Base-by-base conservation (phyloP, 345 rosid species). In the Populus deltoides region DNA sequence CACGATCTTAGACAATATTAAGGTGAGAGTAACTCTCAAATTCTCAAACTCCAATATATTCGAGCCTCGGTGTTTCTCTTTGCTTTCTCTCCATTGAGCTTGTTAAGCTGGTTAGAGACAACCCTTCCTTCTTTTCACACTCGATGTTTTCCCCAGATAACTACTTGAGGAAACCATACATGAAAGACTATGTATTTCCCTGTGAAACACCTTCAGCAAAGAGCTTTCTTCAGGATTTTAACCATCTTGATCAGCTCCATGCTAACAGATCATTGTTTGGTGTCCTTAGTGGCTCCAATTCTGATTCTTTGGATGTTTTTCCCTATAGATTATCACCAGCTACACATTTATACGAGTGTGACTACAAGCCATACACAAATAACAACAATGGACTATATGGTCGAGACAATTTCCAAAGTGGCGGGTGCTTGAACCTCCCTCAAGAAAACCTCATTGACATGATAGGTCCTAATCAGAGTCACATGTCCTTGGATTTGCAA, bases 321-420 rank as follows among this genome's bases (percentile, higher is more conserved):
- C 80, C 90, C 22, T 89, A 84, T 71, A 83, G 80, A 38, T 78
- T 65, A 36, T 85, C 83, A 49, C 49, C 83, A 31, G 77, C 88
- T 57, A 45, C 84, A 24, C 87, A 87, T 57, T 81, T 81, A 29
- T 85, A 80, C 29, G 78, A 74, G 18, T 77, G 65, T 70, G 94
- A 91, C 82, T 77, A 85, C 75, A 93, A 93, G 80, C 92, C 93
- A 43, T 87, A 82, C 76, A 79, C 45, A 0, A 85, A n/a, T 65
- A 17, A n/a, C 9, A 35, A 10, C 25, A 51, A 38, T 24, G 39
- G 38, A 7, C 55, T 15, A 1, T 49, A 49, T 29, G 85, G 82
- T 53, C 87, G 77, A 8, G 90, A 89, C 81, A 86, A 87, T 68
- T 86, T 89, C 77, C 88, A 79, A 71, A 78, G 29, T 18, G 43